A percentile compares a stretch with the other conserved stretches of the same genome.
Evolutionary conservation across 306 rosid species (phyloP).

Genomic region (Mimosa bimucronata): DNA sequence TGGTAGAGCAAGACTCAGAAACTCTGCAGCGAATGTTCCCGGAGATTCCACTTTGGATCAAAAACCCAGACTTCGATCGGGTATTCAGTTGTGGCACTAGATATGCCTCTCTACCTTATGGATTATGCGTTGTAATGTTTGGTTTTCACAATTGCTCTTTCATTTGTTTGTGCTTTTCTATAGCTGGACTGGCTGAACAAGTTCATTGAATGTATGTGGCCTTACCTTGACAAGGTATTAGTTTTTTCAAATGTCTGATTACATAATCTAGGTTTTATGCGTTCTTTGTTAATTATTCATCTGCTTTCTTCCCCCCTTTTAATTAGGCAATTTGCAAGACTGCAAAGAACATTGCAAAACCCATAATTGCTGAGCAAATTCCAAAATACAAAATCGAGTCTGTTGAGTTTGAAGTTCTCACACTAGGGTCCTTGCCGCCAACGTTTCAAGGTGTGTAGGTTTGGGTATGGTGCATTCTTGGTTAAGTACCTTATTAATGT

Average conservation of each 20-base stretch:
- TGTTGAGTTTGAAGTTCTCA: slow-evolving; percentile 73
- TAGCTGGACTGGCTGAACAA: slow-evolving; percentile 92
- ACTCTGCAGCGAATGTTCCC: slow-evolving; percentile 74
- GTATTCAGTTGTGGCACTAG: slow-evolving; percentile 41
- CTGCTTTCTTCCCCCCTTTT: slow-evolving; percentile 7
- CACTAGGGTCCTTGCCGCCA: slow-evolving; percentile 83
- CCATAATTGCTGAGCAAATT: slow-evolving; percentile 86
- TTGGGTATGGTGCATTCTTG: slow-evolving; percentile 7
- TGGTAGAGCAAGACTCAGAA: slow-evolving; percentile 69
- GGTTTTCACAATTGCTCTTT: slow-evolving; percentile 9
- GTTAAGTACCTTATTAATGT: not conserved
- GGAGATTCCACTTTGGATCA: slow-evolving; percentile 95
- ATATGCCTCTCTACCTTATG: not conserved
- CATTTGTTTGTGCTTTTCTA: slow-evolving; percentile 10
- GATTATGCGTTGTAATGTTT: slow-evolving; percentile 13
- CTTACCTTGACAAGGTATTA: slow-evolving; percentile 86
- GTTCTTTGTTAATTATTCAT: not conserved
- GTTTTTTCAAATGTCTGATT: not conserved
- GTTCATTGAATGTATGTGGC: slow-evolving; percentile 85
- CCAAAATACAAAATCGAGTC: slow-evolving; percentile 81
- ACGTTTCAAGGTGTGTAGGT: slow-evolving; percentile 79
- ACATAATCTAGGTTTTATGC: not conserved
- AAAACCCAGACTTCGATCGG: slow-evolving; percentile 91
- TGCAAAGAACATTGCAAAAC: slow-evolving; percentile 64
- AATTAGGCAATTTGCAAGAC: slow-evolving; percentile 84